Base-by-base conservation (phyloP, 1,284 basidiomycete genomes). In the Pseudozyma pruni region DNA sequence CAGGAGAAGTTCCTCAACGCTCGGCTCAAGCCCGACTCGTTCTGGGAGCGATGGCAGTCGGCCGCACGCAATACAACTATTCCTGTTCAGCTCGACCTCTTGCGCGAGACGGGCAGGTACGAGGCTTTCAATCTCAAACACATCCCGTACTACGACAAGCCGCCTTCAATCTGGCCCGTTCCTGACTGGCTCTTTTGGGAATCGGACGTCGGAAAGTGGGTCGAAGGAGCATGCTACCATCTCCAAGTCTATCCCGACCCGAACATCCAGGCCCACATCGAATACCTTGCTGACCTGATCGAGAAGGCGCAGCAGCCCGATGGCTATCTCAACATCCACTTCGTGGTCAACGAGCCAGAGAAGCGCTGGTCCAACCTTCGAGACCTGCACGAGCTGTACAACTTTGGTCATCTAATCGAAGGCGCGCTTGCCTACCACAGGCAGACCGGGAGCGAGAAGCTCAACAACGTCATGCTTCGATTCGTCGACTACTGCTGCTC, bases 241-340 rank as follows among this genome's bases (percentile, higher is more conserved):
- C 49, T 57, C 9, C 48, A 51, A 9, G 17, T 25, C 8, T 39
- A 44, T 25, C 61, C 53, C 2, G 44, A 57, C 25, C 10, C 22
- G 4, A 31, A 57, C 25, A 37, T 57, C 14, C 48, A 46, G 20
- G 9, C 17, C 8, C 53, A 57, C 38, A 34, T 64, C 22, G 54
- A 56, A 11, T 38, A 64, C 37, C 61, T 64, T 3, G 49, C 44
- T 45, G 39, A 47, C 11, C 31, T 57, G 3, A 64, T 64, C 41
- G 53, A 57, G 22, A 37, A 38, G 33, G 61, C 61, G 4, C 61
- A 64, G 40, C 61, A 64, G 40, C 41, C 47, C 2, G 54, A 57
- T 29, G 61, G 61, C 17, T 64, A 64, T 23, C 54, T 64, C 54
- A 64, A 64, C 42, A 57, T 64, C 14, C 53, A 64, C 49, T 64